phyloP scores from a whole-genome alignment of 1,284 basidiomycete species.

The Xerocomus minutiporus region DNA sequence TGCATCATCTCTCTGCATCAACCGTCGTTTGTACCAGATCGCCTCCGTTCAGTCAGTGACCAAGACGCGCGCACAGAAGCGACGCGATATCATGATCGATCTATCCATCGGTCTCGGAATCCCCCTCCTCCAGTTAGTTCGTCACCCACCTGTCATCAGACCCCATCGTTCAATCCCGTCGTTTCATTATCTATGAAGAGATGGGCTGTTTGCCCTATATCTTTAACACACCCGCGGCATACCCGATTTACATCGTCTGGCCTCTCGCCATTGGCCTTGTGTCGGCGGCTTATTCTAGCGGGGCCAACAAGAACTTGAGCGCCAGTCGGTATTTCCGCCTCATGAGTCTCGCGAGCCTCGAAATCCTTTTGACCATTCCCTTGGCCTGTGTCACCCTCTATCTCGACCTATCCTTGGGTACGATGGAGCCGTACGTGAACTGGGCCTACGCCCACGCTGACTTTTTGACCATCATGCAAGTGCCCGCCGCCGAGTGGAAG shows the following conservation, averaged over 20 bases:
- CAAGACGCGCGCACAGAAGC: conserved; percentile 34
- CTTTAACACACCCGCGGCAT: conserved; percentile 28
- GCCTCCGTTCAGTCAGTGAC: conserved; percentile 38
- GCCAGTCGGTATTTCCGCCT: conserved; percentile 46
- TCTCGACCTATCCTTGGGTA: conserved; percentile 19
- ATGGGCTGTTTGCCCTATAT: conserved; percentile 35
- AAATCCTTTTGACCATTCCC: conserved; percentile 35
- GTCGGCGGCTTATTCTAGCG: conserved; percentile 26
- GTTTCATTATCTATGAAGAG: conserved; percentile 37
- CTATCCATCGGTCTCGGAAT: conserved; percentile 43
- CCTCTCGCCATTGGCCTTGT: conserved; percentile 27
- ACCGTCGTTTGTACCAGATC: conserved; percentile 43
- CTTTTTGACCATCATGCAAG: conserved; percentile 39
- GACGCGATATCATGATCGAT: conserved; percentile 40
- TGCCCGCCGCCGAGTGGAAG: conserved; percentile 41
- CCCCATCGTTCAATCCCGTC: conserved; percentile 33
- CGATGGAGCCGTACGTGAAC: conserved; percentile 41
- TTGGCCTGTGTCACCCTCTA: conserved; percentile 28
- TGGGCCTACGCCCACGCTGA: conserved; percentile 54
- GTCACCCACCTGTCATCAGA: conserved; percentile 19
- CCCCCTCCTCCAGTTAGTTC: conserved; percentile 45
- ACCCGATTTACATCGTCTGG: conserved; percentile 18
- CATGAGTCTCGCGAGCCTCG: conserved; percentile 42
- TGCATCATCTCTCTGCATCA: conserved; percentile 46
- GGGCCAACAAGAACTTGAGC: conserved; percentile 28